Evolutionary conservation across 1,284 basidiomycete genomes (phyloP), one percentile per base, ranked within the genome.

Genomic region (Entoloma clypeatum): DNA sequence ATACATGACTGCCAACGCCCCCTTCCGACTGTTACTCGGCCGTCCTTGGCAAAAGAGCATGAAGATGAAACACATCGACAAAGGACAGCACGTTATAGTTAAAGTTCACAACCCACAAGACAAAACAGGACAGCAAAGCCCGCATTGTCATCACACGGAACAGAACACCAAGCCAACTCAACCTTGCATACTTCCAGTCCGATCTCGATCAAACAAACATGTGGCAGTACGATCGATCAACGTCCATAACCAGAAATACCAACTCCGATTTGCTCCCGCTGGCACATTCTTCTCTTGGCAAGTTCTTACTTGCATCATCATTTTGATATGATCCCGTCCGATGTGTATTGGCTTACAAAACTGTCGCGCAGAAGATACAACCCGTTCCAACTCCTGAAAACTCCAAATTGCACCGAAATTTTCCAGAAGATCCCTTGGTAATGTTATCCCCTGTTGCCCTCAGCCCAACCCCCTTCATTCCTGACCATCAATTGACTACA

Each of bases 41-140:
- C 25, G 31, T 2, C 56, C 53, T 0, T 58, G 51, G 49, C n/a
- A n/a, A n/a, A 53, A 56, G 21, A 23, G 18, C 1, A 37, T 49
- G 1, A 41, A 47, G 5, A 9, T 21, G n/a, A 34, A 0, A 27
- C 49, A 29, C 37, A 31, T 7, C n/a, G 30, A 11, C 32, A 24
- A 26, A 7, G 27, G 47, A 5, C 23, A 21, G 19, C 13, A 32
- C 1, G 38, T 50, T 1, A 9, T 13, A 7, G 33, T 52, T 7
- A 43, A 28, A 4, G 19, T 51, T 1, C 36, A 43, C 3, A 36
- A 53, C 18, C 50, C 37, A 18, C n/a, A n/a, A n/a, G n/a, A n/a
- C n/a, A n/a, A n/a, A n/a, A n/a, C n/a, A n/a, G 14, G 23, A 27
- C 16, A 32, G 16, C n/a, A 14, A n/a, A 5, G 22, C 16, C 22